phyloP scores from a whole-genome alignment of 768 basidiomycete species.

The Phlegmacium glaucopus region DNA sequence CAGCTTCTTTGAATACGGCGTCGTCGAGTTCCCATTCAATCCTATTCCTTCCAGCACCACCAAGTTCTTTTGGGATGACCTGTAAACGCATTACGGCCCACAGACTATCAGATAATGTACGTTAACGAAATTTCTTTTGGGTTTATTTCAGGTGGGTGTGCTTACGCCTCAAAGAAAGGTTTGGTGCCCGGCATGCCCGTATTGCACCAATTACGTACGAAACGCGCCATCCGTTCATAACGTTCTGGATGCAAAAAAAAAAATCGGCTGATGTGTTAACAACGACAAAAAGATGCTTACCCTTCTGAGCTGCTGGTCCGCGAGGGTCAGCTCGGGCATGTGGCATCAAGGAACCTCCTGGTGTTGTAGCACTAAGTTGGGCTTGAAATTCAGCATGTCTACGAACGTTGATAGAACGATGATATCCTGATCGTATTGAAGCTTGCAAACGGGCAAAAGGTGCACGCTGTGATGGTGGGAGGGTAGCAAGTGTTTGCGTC shows the following conservation, averaged over 20 bases:
- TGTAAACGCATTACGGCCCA: slow-evolving; percentile 84
- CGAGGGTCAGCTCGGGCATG: slow-evolving; percentile 65
- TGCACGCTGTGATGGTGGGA: slow-evolving; percentile 81
- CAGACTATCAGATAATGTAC: slow-evolving; percentile 29
- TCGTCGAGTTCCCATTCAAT: slow-evolving; percentile 94
- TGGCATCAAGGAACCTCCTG: slow-evolving; percentile 77
- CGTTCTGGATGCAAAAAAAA: slow-evolving; percentile 44
- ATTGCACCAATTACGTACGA: slow-evolving; percentile 80
- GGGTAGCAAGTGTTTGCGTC: slow-evolving; percentile 76
- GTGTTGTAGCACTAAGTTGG: slow-evolving; percentile 71
- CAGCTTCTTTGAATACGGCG: slow-evolving; percentile 90
- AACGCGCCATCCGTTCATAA: slow-evolving; percentile 68
- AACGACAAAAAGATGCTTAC: slow-evolving; percentile 24
- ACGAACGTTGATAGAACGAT: slow-evolving; percentile 73
- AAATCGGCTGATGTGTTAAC: not conserved
- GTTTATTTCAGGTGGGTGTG: slow-evolving; percentile 9
- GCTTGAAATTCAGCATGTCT: slow-evolving; percentile 84
- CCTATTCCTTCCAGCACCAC: slow-evolving; percentile 70
- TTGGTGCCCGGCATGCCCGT: slow-evolving; percentile 86
- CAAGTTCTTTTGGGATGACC: slow-evolving; percentile 72
- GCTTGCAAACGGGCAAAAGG: slow-evolving; percentile 86
- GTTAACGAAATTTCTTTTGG: not conserved
- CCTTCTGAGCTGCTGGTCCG: slow-evolving; percentile 65
- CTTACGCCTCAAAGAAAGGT: slow-evolving; percentile 75
- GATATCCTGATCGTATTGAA: slow-evolving; percentile 81